These are phyloP conservation scores for Tulasnella sp. DNA, from an alignment of 768 basidiomycete genomes.

Conservation along the genomic window DNA sequence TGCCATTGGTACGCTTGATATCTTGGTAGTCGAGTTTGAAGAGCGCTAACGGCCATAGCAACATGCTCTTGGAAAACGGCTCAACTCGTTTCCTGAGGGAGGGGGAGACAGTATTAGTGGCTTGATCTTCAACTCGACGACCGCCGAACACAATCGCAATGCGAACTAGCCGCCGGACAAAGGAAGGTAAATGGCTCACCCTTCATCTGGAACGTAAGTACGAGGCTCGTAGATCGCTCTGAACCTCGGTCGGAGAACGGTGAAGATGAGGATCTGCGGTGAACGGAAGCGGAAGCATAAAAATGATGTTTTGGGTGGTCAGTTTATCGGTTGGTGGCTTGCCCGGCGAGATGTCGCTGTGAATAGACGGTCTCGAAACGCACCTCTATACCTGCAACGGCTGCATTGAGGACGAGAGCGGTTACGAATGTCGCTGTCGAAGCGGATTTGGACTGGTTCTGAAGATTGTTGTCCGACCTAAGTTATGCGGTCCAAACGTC, in stretches of 20 bases:
- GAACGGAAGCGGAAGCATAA: background rate
- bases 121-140: conserved; percentile 21
- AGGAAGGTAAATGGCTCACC: conserved; percentile 26
- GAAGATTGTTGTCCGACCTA: conserved; percentile 2
- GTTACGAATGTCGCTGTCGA: conserved; percentile 73
- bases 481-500: background rate
- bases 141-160: conserved; percentile 15
- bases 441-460: conserved; percentile 39
- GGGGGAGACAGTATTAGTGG: conserved; percentile 11
- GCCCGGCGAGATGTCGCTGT: background rate
- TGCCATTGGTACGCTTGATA: conserved; percentile 59
- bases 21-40: conserved; percentile 48
- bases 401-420: conserved; percentile 71
- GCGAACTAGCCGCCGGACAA: too few relatives aligned
- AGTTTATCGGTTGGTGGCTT: background rate
- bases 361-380: background rate
- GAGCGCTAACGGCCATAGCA: conserved; percentile 59
- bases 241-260: conserved; percentile 76
- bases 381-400: conserved; percentile 24
- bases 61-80: conserved; percentile 37
- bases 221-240: conserved; percentile 83
- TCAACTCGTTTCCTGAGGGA: conserved; percentile 42
- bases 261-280: conserved; percentile 60
- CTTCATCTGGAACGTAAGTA: conserved; percentile 45
- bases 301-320: background rate